A percentile compares a stretch with the other conserved stretches of the same genome.
These are phyloP conservation scores for Anethum foeniculum DNA, from an alignment of 140 eudicot species.

Conservation along the genomic window DNA sequence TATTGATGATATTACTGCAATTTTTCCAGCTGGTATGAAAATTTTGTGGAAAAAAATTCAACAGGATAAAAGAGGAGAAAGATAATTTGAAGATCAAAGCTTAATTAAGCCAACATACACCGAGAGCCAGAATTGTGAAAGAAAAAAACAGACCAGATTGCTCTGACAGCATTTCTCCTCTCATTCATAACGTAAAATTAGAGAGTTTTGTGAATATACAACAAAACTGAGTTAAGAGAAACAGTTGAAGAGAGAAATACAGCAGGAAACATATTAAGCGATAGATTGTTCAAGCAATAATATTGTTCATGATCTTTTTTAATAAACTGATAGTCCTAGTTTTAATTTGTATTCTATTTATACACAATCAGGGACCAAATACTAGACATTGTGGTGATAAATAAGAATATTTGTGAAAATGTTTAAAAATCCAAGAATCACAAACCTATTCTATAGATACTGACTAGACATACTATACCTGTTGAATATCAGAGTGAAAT, in stretches of 20 bases:
- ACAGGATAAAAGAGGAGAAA: background rate
- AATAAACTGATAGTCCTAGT: background rate
- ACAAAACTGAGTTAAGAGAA: background rate
- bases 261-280: background rate
- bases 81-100: background rate
- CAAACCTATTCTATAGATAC: background rate
- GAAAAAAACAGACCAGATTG: background rate
- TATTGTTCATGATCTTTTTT: background rate
- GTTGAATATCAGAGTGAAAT: constrained; percentile 60
- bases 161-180: background rate
- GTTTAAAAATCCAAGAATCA: background rate
- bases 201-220: background rate
- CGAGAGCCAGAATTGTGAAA: background rate
- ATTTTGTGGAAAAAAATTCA: background rate
- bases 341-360: background rate
- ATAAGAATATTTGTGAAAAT: background rate
- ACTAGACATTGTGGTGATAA: background rate
- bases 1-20: background rate
- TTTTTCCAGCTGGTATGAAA: background rate
- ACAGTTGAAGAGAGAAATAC: background rate
- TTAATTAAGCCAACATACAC: background rate
- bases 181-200: background rate
- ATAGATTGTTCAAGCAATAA: background rate
- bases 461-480: constrained; percentile 33
- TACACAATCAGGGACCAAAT: background rate